Percentiles rank a stretch among this genome's conserved stretches.
Conservation (phyloP, 768 basidiomycete species). For the Scleroderma bovista region DNA sequence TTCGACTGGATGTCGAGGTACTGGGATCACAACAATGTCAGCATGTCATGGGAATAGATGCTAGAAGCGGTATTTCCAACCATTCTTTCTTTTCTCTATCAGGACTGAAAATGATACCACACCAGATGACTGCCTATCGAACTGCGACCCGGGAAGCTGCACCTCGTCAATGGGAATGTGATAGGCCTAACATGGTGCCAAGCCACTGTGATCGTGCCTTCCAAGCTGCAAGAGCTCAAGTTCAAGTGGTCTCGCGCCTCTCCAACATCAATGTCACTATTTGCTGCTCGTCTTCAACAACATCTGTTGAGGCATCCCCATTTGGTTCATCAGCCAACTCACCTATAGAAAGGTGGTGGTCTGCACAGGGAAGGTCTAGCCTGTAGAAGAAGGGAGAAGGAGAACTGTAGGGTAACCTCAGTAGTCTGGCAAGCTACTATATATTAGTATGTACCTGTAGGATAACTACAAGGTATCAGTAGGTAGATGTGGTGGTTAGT, state of each 20-base stretch:
- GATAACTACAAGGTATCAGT: too few species aligned
- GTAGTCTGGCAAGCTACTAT: too few species aligned
- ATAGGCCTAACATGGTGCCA: too few species aligned
- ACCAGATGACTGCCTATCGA: neutral
- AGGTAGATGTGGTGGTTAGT: too few species aligned
- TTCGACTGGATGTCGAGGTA: neutral
- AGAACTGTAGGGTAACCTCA: too few species aligned
- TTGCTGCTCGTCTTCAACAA: neutral
- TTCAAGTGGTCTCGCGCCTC: neutral
- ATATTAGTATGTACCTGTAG: too few species aligned
- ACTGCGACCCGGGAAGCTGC: neutral
- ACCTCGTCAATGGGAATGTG: too few species aligned
- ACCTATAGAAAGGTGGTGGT: too few species aligned
- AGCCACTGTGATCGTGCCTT: neutral
- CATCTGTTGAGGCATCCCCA: neutral
- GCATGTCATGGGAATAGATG: neutral
- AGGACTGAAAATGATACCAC: neutral
- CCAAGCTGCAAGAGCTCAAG: neutral
- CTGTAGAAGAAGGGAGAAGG: too few species aligned
- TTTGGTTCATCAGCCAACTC: too few species aligned
- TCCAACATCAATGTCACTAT: neutral
- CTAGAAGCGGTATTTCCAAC: neutral
- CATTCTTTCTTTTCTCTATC: too few species aligned
- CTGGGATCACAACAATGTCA: slow-evolving; percentile 5
- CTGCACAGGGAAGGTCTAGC: too few species aligned